These are phyloP conservation scores for Dioszegia aurantiaca DNA, from an alignment of 768 basidiomycete species.

Conservation along the genomic window DNA sequence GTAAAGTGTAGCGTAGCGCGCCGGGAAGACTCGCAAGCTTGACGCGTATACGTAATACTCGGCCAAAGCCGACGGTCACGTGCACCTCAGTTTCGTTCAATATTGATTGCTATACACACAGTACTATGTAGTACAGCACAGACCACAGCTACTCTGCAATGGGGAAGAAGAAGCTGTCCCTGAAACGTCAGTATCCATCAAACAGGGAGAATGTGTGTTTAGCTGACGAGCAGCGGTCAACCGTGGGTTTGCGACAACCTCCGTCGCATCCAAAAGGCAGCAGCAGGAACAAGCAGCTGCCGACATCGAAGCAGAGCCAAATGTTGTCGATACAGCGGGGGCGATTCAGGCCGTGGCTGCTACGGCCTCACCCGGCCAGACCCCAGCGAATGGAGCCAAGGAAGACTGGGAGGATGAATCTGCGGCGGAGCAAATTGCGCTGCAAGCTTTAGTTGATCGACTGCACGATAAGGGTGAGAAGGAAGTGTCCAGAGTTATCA, in stretches of 20 bases:
- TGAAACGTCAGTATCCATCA: constrained; percentile 39
- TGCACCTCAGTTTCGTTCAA: no score
- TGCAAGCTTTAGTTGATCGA: constrained; percentile 74
- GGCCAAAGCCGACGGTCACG: no score
- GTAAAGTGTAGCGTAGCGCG: no score
- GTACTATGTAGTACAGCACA: no score
- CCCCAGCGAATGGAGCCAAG: neutral
- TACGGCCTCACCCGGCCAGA: neutral
- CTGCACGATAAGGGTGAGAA: constrained; percentile 84
- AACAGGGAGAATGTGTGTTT: neutral
- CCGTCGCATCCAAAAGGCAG: constrained; percentile 38
- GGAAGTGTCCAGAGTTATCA: constrained; percentile 68
- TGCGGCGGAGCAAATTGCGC: constrained; percentile 51
- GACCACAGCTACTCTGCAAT: no score
- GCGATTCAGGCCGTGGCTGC: no score
- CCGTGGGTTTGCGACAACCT: constrained; percentile 50
- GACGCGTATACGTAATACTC: no score
- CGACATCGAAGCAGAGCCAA: constrained; percentile 14
- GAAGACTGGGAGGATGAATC: constrained; percentile 43
- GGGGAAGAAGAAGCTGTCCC: constrained; percentile 51
- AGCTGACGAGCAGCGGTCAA: constrained; percentile 39
- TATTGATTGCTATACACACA: no score
- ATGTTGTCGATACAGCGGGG: no score
- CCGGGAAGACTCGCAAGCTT: no score
- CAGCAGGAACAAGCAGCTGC: no score